Percentiles rank a stretch among this genome's conserved stretches.
phyloP scores from a whole-genome alignment of 306 rosid genomes.

The Coriaria nepalensis region DNA sequence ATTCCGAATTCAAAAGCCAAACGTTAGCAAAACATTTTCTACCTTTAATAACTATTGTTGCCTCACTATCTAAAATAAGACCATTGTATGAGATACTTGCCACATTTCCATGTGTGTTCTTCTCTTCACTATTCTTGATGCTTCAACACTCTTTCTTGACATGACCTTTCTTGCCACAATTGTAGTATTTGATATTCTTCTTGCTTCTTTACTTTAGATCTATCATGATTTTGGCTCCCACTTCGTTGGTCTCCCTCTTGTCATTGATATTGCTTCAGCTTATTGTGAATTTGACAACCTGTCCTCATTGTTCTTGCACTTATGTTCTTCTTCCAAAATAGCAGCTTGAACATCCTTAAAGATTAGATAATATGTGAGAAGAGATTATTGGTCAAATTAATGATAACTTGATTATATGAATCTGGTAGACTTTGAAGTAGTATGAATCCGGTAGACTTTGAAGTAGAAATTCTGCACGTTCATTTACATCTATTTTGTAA shows the following conservation, averaged over 20 bases:
- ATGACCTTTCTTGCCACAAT: constrained; percentile 4
- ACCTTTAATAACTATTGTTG: background rate
- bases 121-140: background rate
- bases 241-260: background rate
- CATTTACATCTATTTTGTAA: background rate
- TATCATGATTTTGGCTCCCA: background rate
- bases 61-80: background rate
- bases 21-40: background rate
- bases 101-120: background rate
- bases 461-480: background rate
- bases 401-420: background rate
- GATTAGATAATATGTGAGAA: background rate
- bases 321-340: background rate
- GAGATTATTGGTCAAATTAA: background rate
- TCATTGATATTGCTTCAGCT: background rate
- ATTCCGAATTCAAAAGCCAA: background rate
- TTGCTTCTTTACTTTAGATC: background rate
- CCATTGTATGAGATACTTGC: background rate
- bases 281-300: background rate
- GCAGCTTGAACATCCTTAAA: background rate
- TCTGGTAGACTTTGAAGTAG: no score
- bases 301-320: background rate
- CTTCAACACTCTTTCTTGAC: background rate
- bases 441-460: no score
- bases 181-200: constrained; percentile 3